Base-by-base conservation (phyloP, 768 basidiomycete species). In the Lactifluus subvellereus region DNA sequence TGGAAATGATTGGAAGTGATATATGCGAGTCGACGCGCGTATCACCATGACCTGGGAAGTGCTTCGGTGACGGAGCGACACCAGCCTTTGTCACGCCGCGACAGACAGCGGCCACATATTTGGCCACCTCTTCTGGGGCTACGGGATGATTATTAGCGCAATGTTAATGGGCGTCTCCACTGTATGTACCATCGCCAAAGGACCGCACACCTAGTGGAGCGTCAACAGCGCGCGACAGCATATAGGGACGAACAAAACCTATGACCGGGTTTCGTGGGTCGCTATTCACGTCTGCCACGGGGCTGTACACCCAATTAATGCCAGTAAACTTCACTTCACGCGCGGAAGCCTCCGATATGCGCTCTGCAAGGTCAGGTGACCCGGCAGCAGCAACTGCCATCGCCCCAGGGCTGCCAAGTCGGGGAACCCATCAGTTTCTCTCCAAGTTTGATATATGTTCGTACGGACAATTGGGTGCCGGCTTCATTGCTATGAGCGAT, bases 1-100 rank as follows among this genome's bases (percentile, higher is more conserved):
- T 87, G 57, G 72, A 71, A 69, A 89, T 87, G 32, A 78, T 72
- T 0, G 88, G 88, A 14, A 89, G 78, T 2, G 79, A 82, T 22
- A 86, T 78, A 67, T 89, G 88, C 0, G 87, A 87, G 68, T 89
- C 88, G 51, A 87, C 75, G 59, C 84, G 79, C 1, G 87, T 89
- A 59, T 89, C 86, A 0, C 88, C 87, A 64, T 89, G 88, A 0
- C 88, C 88, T 0, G 87, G 87, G 67, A 88, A 88, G 68, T 89
- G 88, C 68, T 88, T 89, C 3, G 80, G 80, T 27, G 77, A 84
- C 0, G 88, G 80, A 2, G 87, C 85, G 10, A 89, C 73, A 1
- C 79, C 79, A 0, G 76, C 73, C 4, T 76, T 68, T 0, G 77
- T 74, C 18, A 86, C 76, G 3, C 85, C 87, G 1, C 69, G 69